Evolutionary conservation across 192 early-diverging fungal genomes (phyloP), one percentile per base, ranked within the genome.

Genomic region (Backusella parvicylindrica): DNA sequence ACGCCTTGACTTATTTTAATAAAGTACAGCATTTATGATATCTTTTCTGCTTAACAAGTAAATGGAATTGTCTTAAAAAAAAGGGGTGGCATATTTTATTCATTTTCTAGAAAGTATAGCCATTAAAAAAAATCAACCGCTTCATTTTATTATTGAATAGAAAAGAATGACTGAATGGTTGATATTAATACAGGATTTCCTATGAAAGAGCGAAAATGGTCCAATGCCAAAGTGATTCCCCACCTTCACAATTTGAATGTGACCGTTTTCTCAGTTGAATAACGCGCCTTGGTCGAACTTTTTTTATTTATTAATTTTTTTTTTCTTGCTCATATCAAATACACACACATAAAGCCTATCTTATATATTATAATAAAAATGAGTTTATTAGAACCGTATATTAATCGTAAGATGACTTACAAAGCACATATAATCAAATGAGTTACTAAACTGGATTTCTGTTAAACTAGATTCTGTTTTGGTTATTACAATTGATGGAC

Each of bases 401-500:
- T 75, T 15, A 53, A 75, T 50, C 67, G 74, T 75, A 68, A 35
- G 73, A 50, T 41, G 28, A 23, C 23, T 6, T 32, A 7, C 12
- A 26, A 31, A 30, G 1, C 2, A 16, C 31, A 0, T 15, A 9
- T 38, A 3, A 0, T 53, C 0, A 15, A 30, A n/a, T n/a, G 5
- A 26, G 53, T 37, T 18, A 31, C 36, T 35, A 50, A 40, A 11
- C 33, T 67, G 23, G 18, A 26, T 0, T 12, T 75, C 6, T 30
- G 12, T 60, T 60, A 15, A 16, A 41, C 21, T 69, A 81, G 79
- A 69, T 50, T 23, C 53, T 66, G 79, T 81, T 1, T 64, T 76
- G 11, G 73, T 84, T 1, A 67, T 84, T 18, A 82, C 83, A 15
- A 43, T 77, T n/a, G 83, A 84, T 71, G 83, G 83, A 31, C 83